These are phyloP conservation scores for Cryptomeria japonica DNA, from an alignment of 75 land plant species.

Conservation along the genomic window DNA sequence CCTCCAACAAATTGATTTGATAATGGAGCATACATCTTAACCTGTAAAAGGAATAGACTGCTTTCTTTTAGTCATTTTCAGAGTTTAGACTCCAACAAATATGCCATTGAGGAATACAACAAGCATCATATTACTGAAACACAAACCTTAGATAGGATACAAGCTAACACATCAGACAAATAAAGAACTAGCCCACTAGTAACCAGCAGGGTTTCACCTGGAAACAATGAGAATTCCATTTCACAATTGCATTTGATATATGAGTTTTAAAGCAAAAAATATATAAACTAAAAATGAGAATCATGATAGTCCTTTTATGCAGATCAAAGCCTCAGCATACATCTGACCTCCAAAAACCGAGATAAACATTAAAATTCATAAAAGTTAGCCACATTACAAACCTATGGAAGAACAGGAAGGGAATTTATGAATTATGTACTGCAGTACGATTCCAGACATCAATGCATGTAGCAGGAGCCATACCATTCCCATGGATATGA, in stretches of 20 bases:
- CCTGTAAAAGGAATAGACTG: slow-evolving; percentile 17
- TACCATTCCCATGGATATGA: slow-evolving; percentile 19
- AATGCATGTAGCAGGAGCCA: slow-evolving; percentile 49
- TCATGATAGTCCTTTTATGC: neutral
- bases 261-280: neutral
- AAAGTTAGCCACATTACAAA: slow-evolving; percentile 13
- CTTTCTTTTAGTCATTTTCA: slow-evolving; percentile 19
- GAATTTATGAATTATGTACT: slow-evolving; percentile 55
- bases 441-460: slow-evolving; percentile 40
- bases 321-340: neutral
- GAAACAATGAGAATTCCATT: neutral
- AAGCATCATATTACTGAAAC: slow-evolving; percentile 1
- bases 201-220: slow-evolving; percentile 79
- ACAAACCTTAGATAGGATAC: slow-evolving; percentile 50
- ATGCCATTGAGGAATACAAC: neutral
- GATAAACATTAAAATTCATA: neutral
- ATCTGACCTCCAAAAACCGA: neutral
- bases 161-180: slow-evolving; percentile 58
- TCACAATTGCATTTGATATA: neutral
- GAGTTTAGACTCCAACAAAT: neutral
- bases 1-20: neutral
- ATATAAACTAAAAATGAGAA: neutral
- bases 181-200: slow-evolving; percentile 74
- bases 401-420: slow-evolving; percentile 77
- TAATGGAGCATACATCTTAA: neutral